Percentiles rank a stretch among this genome's conserved stretches.
Evolutionary conservation across 2,329 filamentous ascomycete species (phyloP).

Genomic region (Cladosporium sp.): DNA sequence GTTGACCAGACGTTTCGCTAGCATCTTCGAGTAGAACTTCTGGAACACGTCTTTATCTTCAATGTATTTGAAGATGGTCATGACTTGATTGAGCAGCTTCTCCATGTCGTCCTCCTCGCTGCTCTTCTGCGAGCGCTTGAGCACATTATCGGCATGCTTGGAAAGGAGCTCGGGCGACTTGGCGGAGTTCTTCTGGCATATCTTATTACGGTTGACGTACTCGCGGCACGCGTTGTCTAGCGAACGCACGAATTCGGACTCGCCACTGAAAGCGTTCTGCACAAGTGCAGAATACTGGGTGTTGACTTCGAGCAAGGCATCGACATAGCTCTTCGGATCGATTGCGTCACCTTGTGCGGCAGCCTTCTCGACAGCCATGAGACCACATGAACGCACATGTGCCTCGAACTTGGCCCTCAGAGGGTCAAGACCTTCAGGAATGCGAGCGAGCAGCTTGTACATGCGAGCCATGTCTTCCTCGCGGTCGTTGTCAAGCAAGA

Average conservation of each 20-base stretch:
- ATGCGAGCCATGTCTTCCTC: slow-evolving; percentile 94
- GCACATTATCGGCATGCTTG: slow-evolving; percentile 87
- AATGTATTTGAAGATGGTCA: slow-evolving; percentile 99
- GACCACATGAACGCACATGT: slow-evolving; percentile 85
- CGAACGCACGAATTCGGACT: slow-evolving; percentile 93
- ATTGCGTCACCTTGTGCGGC: slow-evolving; percentile 81
- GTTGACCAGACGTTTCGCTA: slow-evolving; percentile 90
- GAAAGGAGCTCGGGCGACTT: slow-evolving; percentile 92
- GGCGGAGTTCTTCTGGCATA: slow-evolving; percentile 89
- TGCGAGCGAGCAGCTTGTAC: slow-evolving; percentile 86
- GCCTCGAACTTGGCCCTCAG: slow-evolving; percentile 82
- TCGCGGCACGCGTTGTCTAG: slow-evolving; percentile 96
- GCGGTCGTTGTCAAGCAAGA: slow-evolving; percentile 86
- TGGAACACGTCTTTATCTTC: slow-evolving; percentile 99
- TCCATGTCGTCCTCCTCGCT: slow-evolving; percentile 93
- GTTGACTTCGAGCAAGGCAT: slow-evolving; percentile 90
- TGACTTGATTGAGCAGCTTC: slow-evolving; percentile 82
- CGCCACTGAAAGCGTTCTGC: slow-evolving; percentile 86
- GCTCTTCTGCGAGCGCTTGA: slow-evolving; percentile 89
- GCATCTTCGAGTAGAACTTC: slow-evolving; percentile 97
- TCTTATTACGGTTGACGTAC: slow-evolving; percentile 95
- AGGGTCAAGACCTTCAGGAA: slow-evolving; percentile 86
- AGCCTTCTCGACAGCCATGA: slow-evolving; percentile 86
- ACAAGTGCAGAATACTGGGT: slow-evolving; percentile 89
- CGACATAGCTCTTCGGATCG: slow-evolving; percentile 95